These are phyloP conservation scores for Tuctoria greenei DNA, from an alignment of 176 grass and related monocot genomes.

Conservation along the genomic window DNA sequence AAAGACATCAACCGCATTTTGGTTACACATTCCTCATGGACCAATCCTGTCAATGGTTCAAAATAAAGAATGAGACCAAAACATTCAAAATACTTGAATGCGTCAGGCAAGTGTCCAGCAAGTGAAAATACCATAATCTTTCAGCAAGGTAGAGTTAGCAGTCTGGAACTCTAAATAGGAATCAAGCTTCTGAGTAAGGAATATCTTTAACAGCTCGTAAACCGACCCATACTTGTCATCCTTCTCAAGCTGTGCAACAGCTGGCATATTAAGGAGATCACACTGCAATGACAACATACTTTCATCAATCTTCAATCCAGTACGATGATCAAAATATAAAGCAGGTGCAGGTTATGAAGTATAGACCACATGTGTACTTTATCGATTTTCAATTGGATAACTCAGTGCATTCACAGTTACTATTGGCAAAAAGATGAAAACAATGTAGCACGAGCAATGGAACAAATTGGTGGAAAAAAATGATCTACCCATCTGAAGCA, in stretches of 20 bases:
- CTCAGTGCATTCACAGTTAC: background rate
- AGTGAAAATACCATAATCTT: constrained; percentile 59
- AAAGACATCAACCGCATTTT: constrained; percentile 93
- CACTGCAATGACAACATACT: constrained; percentile 63
- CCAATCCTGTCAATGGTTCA: constrained; percentile 44
- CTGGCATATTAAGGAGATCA: constrained; percentile 81
- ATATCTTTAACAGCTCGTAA: constrained; percentile 82
- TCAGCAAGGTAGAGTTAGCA: constrained; percentile 61
- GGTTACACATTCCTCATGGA: constrained; percentile 82
- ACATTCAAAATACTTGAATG: background rate
- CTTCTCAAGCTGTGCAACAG: constrained; percentile 78
- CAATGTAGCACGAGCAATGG: background rate
- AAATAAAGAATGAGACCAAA: background rate
- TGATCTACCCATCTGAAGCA: background rate
- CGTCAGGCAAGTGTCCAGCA: background rate
- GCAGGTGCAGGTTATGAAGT: background rate
- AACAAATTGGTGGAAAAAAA: background rate
- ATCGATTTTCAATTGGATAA: background rate
- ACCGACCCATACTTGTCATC: constrained; percentile 67
- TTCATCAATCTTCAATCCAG: background rate
- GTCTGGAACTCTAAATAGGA: constrained; percentile 78
- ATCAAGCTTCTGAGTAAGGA: constrained; percentile 75
- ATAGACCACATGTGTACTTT: background rate
- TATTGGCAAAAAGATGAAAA: background rate
- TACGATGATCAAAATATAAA: background rate